phyloP scores from a whole-genome alignment of 192 early-diverging fungal genomes.

The Mortierella hygrophila region DNA sequence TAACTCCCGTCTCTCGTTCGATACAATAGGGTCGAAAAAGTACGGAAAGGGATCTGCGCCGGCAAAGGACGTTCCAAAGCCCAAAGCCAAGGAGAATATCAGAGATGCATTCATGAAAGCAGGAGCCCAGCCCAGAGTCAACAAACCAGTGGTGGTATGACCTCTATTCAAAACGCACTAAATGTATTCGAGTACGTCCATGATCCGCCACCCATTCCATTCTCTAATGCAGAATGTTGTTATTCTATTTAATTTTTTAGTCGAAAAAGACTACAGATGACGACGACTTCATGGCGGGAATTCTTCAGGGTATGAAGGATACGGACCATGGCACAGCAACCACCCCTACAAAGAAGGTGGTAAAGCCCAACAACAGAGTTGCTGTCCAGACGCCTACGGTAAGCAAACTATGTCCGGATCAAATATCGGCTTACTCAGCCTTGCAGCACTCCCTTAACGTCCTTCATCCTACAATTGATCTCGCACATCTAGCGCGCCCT shows the following conservation, averaged over 20 bases:
- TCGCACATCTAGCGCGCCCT: constrained; percentile 19
- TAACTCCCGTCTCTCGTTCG: background rate
- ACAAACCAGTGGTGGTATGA: constrained; percentile 12
- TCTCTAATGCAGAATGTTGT: background rate
- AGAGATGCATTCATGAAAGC: constrained; percentile 53
- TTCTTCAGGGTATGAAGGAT: constrained; percentile 33
- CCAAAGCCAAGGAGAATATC: constrained; percentile 42
- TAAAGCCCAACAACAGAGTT: constrained; percentile 13
- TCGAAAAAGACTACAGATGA: constrained; percentile 19
- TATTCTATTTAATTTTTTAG: constrained; percentile 1
- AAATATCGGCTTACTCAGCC: background rate
- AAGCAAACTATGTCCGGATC: background rate
- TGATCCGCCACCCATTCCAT: background rate
- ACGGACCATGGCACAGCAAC: constrained; percentile 20
- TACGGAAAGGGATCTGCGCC: constrained; percentile 28
- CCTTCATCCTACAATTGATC: background rate
- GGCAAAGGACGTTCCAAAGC: constrained; percentile 16
- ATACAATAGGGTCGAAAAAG: constrained; percentile 40
- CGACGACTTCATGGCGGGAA: constrained; percentile 44
- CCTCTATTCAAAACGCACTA: background rate
- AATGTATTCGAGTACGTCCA: background rate
- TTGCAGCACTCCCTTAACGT: background rate
- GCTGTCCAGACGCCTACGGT: constrained; percentile 34
- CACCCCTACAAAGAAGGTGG: constrained; percentile 28
- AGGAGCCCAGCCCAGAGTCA: constrained; percentile 18